phyloP scores from a whole-genome alignment of 495 filamentous ascomycete species.

The Aspergillus avenaceus region DNA sequence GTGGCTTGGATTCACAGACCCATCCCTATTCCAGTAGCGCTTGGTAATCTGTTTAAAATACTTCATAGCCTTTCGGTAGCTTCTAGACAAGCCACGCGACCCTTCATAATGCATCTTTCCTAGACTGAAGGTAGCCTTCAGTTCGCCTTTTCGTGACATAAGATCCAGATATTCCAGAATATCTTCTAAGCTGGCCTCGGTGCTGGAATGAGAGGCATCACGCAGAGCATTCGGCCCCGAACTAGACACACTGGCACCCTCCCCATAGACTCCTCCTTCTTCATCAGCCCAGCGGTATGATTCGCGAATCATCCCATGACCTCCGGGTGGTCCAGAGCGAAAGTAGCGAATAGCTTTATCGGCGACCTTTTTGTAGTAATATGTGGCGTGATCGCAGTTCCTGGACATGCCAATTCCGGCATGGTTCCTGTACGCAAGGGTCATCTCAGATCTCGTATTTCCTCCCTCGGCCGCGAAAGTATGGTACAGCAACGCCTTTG shows the following conservation, averaged over 20 bases:
- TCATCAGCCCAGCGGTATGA: conserved; percentile 80
- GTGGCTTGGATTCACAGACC: conserved; percentile 51
- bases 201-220: conserved; percentile 63
- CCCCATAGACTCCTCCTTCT: conserved; percentile 87
- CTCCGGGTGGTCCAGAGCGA: conserved; percentile 86
- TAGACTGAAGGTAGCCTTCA: conserved; percentile 86
- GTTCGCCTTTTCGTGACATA: conserved; percentile 88
- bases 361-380: conserved; percentile 89
- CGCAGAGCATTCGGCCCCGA: conserved; percentile 80
- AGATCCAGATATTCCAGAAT: conserved; percentile 92
- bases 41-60: conserved; percentile 82
- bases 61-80: conserved; percentile 67
- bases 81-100: conserved; percentile 65
- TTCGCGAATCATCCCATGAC: conserved; percentile 68
- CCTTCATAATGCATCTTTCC: conserved; percentile 91
- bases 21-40: conserved; percentile 83
- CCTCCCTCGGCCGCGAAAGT: conserved; percentile 87
- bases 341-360: conserved; percentile 88
- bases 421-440: conserved; percentile 81
- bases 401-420: conserved; percentile 79
- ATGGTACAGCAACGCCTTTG: conserved; percentile 88
- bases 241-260: conserved; percentile 88
- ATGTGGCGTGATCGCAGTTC: conserved; percentile 78
- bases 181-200: conserved; percentile 82
- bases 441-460: conserved; percentile 88